These are phyloP conservation scores for Penicillium silybi DNA, from an alignment of 495 filamentous ascomycete species.

Conservation along the genomic window DNA sequence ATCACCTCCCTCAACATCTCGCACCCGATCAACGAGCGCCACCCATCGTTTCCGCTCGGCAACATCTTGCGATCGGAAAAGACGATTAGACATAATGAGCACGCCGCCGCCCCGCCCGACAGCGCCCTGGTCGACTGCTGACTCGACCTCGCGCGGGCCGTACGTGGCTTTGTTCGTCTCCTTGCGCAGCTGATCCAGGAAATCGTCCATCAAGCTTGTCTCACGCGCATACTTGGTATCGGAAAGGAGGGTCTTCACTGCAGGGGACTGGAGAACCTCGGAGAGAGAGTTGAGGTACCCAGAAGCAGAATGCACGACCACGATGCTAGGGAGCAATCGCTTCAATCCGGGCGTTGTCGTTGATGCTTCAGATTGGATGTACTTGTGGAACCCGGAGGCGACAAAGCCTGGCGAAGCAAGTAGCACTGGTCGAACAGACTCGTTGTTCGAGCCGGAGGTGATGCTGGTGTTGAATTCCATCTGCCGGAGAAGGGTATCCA, in stretches of 20 bases:
- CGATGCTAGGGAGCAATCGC: conserved; percentile 59
- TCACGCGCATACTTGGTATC: conserved; percentile 86
- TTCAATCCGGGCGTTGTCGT: conserved; percentile 55
- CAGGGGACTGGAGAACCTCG: conserved; percentile 75
- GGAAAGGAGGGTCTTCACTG: conserved; percentile 69
- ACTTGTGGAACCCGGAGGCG: conserved; percentile 73
- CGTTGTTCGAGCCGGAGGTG: conserved; percentile 35
- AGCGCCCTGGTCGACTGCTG: conserved; percentile 82
- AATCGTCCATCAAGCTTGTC: conserved; percentile 79
- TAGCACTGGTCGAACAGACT: conserved; percentile 62
- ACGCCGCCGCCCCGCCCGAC: conserved; percentile 82
- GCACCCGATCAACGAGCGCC: conserved; percentile 83
- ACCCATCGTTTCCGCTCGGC: conserved; percentile 78
- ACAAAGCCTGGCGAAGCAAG: conserved; percentile 88
- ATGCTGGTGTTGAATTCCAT: conserved; percentile 63
- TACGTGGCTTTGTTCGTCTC: conserved; percentile 94
- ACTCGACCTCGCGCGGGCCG: conserved; percentile 78
- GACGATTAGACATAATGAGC: conserved; percentile 75
- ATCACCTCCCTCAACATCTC: conserved; percentile 77
- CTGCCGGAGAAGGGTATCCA: conserved; percentile 71
- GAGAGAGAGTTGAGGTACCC: conserved; percentile 82
- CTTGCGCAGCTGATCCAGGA: conserved; percentile 71
- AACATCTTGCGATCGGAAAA: conserved; percentile 86
- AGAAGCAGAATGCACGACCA: conserved; percentile 78
- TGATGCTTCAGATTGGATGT: conserved; percentile 67